phyloP scores from a whole-genome alignment of 805 yeast genomes.

The Yarrowia hollandica region DNA sequence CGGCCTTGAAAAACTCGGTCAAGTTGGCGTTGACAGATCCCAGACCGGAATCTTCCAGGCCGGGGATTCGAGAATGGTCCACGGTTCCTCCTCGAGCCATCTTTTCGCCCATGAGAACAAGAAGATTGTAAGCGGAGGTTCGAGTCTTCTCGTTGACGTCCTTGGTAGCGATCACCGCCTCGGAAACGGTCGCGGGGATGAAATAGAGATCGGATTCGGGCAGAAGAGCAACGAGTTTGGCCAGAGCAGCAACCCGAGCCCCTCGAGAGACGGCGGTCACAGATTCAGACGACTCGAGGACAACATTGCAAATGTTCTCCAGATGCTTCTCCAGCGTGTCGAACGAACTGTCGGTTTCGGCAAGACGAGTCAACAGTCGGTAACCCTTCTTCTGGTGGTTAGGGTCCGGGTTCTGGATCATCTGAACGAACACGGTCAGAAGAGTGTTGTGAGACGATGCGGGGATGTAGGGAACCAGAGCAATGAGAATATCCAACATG shows the following conservation, averaged over 20 bases:
- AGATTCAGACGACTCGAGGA: slow-evolving; percentile 48
- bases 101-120: slow-evolving; percentile 76
- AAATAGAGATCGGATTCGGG: slow-evolving; percentile 69
- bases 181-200: slow-evolving; percentile 80
- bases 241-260: slow-evolving; percentile 69
- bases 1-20: slow-evolving; percentile 85
- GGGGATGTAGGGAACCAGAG: slow-evolving; percentile 84
- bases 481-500: slow-evolving; percentile 86
- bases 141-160: slow-evolving; percentile 92
- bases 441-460: slow-evolving; percentile 66
- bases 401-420: slow-evolving; percentile 55
- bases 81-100: slow-evolving; percentile 69
- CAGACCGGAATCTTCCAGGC: slow-evolving; percentile 55
- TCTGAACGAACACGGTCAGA: slow-evolving; percentile 71
- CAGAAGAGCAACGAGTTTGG: slow-evolving; percentile 57
- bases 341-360: slow-evolving; percentile 67
- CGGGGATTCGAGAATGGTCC: slow-evolving; percentile 63
- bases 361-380: slow-evolving; percentile 60
- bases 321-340: slow-evolving; percentile 55
- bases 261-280: slow-evolving; percentile 77
- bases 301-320: slow-evolving; percentile 57
- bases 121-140: slow-evolving; percentile 69
- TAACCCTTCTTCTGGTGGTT: slow-evolving; percentile 87
- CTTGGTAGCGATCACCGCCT: slow-evolving; percentile 85
- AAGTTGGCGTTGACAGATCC: slow-evolving; percentile 69